Evolutionary conservation across 2,329 filamentous ascomycete genomes (phyloP), one percentile per base, ranked within the genome.

Genomic region (Penicillium sp.): DNA sequence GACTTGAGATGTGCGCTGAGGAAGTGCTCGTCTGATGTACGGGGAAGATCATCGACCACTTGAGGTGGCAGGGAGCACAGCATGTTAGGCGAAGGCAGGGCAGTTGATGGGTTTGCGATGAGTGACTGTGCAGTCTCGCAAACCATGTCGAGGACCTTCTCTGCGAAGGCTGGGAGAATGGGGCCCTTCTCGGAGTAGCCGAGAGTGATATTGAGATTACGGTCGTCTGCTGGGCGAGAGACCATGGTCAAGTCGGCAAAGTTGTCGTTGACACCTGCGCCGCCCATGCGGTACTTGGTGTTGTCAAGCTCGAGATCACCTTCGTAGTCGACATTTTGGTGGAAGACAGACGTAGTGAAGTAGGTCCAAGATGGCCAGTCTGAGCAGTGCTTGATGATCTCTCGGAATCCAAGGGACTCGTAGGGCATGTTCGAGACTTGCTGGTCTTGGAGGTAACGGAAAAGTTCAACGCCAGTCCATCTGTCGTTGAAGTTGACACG

Each of bases 341-440:
- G 74, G 62, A 76, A 73, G 26, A 78, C 72, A 0, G 75, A 71
- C 5, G 71, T 78, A 9, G 73, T 76, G 54, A 77, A 78, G 57
- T 73, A 71, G 3, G 70, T 73, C 65, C 75, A 77, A 21, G 73
- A 69, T 5, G 76, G 72, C 73, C 75, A 77, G 52, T 77, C 74
- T 4, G 73, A 77, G 59, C 74, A 77, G 49, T 72, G 67, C 23
- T 69, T 69, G 55, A 79, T 78, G 31, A 87, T 84, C 67, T 87
- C 83, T 2, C 72, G 67, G 59, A 86, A 79, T 0, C 82, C 83
- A 50, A 86, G 73, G 49, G 79, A 77, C 64, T 86, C 84, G 67
- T 83, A 80, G 7, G 80, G 77, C 60, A 84, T 81, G 62, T 80
- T 81, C 49, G 81, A 77, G 44, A 85, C 78, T 66, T 86, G 83